Evolutionary conservation across 2,329 filamentous ascomycete genomes (phyloP).

Genomic region (Aspergillus sp.): DNA sequence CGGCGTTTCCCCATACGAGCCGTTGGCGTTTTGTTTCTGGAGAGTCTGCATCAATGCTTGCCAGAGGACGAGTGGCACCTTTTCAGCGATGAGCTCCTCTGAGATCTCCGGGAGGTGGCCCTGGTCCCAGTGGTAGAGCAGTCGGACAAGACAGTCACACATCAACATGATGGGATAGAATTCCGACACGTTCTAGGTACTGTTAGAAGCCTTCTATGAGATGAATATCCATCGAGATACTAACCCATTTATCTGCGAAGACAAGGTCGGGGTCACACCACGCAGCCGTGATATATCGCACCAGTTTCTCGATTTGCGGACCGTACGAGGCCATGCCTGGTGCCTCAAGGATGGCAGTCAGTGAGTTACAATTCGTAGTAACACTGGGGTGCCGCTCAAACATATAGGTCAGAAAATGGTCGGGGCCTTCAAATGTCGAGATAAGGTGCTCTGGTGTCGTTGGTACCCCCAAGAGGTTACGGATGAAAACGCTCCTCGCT

Average conservation of each 20-base stretch:
- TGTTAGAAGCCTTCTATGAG: too few species aligned
- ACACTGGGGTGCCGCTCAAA: not conserved
- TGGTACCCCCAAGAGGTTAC: not conserved
- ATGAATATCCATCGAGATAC: too few species aligned
- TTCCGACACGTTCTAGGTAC: not conserved
- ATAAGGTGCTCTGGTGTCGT: not conserved
- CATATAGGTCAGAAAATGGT: slow-evolving; percentile 3
- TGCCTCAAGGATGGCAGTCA: not conserved
- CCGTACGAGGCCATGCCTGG: not conserved
- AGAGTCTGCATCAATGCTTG: not conserved
- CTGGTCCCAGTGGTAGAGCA: not conserved
- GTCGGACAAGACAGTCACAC: not conserved
- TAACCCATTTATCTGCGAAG: not conserved
- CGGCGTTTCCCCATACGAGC: not conserved
- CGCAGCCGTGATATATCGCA: not conserved
- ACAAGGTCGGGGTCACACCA: not conserved
- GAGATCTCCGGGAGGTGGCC: not conserved
- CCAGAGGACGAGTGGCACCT: not conserved
- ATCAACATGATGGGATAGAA: not conserved
- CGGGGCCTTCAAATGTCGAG: not conserved
- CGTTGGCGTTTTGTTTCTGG: not conserved
- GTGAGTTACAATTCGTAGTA: slow-evolving; percentile 3
- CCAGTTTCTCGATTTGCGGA: not conserved
- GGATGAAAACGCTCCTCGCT: slow-evolving; percentile 1
- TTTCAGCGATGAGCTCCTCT: not conserved